These are phyloP conservation scores for Teratosphaeria zuluensis DNA, from an alignment of 2,329 filamentous ascomycete genomes.

Conservation along the genomic window DNA sequence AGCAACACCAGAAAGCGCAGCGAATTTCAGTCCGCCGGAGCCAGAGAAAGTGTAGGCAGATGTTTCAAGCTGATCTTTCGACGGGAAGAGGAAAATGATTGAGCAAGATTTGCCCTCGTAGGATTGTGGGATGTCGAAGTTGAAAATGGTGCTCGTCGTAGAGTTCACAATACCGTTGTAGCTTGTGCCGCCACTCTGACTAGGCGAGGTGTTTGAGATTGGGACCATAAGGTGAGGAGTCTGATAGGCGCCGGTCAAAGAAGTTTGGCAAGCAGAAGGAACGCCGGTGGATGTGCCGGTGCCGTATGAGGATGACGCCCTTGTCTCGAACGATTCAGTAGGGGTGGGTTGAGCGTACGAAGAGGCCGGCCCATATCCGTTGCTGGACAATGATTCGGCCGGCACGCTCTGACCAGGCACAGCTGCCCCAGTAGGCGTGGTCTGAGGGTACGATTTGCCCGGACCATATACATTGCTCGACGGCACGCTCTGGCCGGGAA, in stretches of 20 bases:
- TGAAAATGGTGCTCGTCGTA: constrained; percentile 32
- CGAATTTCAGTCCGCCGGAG: constrained; percentile 28
- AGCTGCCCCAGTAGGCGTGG: neutral
- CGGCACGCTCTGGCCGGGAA: too few relatives aligned
- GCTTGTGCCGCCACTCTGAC: constrained; percentile 30
- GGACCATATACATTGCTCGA: too few relatives aligned
- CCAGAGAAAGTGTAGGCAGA: constrained; percentile 29
- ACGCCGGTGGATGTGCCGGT: constrained; percentile 5
- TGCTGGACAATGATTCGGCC: neutral
- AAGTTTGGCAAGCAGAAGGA: constrained; percentile 14
- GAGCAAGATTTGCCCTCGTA: constrained; percentile 36
- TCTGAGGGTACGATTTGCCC: too few relatives aligned
- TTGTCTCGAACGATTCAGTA: neutral
- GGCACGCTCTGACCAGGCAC: neutral
- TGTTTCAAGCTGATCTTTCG: constrained; percentile 24
- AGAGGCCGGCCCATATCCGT: neutral
- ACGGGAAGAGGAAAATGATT: constrained; percentile 39
- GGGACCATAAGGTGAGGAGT: constrained; percentile 30
- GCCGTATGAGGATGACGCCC: neutral
- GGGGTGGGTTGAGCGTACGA: neutral
- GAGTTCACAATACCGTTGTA: constrained; percentile 33
- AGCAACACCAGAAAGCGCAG: constrained; percentile 14
- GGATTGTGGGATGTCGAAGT: constrained; percentile 35
- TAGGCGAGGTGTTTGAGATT: constrained; percentile 27
- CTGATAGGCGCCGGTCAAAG: constrained; percentile 27